Conservation (phyloP, 345 rosid species). For the Acer saccharum region DNA sequence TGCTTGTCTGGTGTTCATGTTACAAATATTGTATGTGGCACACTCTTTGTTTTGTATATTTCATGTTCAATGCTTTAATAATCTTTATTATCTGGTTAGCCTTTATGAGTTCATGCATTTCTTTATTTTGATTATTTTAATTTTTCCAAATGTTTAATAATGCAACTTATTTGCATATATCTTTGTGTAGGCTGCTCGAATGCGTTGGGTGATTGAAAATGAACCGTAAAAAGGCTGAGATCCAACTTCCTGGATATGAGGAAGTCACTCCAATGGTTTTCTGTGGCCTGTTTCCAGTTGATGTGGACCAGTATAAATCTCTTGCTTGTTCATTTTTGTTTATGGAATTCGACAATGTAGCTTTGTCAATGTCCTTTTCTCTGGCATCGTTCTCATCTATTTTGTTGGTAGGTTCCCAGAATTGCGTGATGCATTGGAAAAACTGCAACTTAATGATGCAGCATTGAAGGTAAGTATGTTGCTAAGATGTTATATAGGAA, state of each 20-base stretch:
- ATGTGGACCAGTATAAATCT: slow-evolving; percentile 88
- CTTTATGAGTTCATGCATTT: neutral
- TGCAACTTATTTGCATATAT: slow-evolving; percentile 11
- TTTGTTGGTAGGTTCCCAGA: slow-evolving; percentile 71
- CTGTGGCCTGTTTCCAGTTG: slow-evolving; percentile 98
- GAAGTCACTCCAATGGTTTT: slow-evolving; percentile 99
- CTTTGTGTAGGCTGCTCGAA: slow-evolving; percentile 79
- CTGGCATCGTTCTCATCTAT: slow-evolving; percentile 20
- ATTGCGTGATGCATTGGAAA: slow-evolving; percentile 95
- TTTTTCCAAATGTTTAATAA: neutral
- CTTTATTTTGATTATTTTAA: neutral
- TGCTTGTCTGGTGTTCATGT: neutral
- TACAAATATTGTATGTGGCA: neutral
- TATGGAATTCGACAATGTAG: slow-evolving; percentile 5
- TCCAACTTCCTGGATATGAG: slow-evolving; percentile 85
- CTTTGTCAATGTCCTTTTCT: slow-evolving; percentile 13
- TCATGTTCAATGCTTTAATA: neutral
- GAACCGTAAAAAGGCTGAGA: slow-evolving; percentile 80
- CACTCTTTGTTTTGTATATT: neutral
- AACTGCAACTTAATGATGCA: slow-evolving; percentile 97
- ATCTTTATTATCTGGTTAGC: neutral
- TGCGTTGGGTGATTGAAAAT: slow-evolving; percentile 72
- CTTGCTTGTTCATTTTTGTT: slow-evolving; percentile 20
- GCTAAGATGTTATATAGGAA: neutral
- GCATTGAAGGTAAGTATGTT: slow-evolving; percentile 71